Percentiles rank a stretch among this genome's conserved stretches.
These are phyloP conservation scores for Coccomyxa subellipsoidea DNA, from an alignment of 163 green algal genomes.

Conservation along the genomic window DNA sequence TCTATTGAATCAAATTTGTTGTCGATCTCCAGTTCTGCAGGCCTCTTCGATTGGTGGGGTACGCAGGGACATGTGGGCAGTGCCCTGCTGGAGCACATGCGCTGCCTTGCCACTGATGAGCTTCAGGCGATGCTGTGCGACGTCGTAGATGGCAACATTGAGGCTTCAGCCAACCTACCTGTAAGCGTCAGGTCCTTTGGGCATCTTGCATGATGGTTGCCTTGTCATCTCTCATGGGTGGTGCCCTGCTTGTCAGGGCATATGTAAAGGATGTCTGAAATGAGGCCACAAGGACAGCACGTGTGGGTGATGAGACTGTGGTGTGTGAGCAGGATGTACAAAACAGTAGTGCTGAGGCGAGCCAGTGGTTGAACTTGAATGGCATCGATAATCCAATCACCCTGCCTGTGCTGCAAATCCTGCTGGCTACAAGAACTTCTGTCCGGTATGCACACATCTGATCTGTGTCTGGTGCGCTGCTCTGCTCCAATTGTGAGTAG, in stretches of 20 bases:
- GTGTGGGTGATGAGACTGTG: no score
- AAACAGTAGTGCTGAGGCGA: neutral
- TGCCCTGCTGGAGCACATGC: neutral
- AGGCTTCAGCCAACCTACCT: neutral
- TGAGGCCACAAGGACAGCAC: no score
- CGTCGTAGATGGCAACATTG: neutral
- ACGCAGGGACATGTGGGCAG: neutral
- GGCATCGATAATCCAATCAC: slow-evolving; percentile 8
- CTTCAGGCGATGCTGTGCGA: neutral
- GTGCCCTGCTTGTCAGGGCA: no score
- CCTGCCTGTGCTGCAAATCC: slow-evolving; percentile 13
- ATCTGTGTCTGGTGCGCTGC: neutral
- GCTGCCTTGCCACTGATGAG: neutral
- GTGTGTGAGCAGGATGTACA: neutral
- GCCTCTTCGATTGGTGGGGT: no score
- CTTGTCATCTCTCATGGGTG: no score
- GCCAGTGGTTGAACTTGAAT: slow-evolving; percentile 17
- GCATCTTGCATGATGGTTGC: no score
- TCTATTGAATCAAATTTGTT: neutral
- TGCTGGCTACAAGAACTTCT: slow-evolving; percentile 1
- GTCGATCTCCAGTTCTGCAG: no score
- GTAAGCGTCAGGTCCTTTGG: neutral
- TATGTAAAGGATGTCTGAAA: no score
- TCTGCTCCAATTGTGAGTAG: no score
- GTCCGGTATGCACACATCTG: neutral